phyloP scores from a whole-genome alignment of 1,284 basidiomycete species.

The Rhodotorula glutinis region DNA sequence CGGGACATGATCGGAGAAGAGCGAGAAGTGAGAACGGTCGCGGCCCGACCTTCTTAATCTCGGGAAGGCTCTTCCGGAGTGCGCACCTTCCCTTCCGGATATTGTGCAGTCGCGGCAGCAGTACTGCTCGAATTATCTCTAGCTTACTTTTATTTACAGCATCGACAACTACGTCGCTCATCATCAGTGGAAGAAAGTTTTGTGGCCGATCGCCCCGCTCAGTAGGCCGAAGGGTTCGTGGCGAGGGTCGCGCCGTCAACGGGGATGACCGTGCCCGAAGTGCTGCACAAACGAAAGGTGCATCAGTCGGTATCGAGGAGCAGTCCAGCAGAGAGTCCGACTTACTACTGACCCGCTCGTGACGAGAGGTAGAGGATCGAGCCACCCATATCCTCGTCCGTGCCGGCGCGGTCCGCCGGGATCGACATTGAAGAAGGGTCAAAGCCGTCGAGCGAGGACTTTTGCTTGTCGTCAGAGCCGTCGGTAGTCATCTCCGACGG shows the following conservation, averaged over 20 bases:
- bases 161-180: no score
- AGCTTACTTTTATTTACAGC: no score
- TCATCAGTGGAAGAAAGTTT: no score
- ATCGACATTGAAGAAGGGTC: constrained; percentile 21
- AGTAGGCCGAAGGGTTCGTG: constrained; percentile 22
- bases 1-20: not conserved
- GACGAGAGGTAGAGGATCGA: constrained; percentile 17
- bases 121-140: no score
- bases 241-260: constrained; percentile 25
- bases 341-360: constrained; percentile 22
- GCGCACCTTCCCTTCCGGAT: no score
- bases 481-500: constrained; percentile 63
- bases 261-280: constrained; percentile 13
- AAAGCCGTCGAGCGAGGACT: constrained; percentile 44
- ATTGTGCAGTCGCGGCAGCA: no score
- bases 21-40: not conserved
- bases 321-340: not conserved
- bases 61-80: no score
- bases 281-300: constrained; percentile 6
- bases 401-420: constrained; percentile 25
- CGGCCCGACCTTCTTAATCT: no score
- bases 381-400: constrained; percentile 28
- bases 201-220: no score
- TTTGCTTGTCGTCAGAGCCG: constrained; percentile 52
- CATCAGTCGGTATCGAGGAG: not conserved